Evolutionary conservation across 768 basidiomycete genomes (phyloP).

Genomic region (Tulasnella sp.): DNA sequence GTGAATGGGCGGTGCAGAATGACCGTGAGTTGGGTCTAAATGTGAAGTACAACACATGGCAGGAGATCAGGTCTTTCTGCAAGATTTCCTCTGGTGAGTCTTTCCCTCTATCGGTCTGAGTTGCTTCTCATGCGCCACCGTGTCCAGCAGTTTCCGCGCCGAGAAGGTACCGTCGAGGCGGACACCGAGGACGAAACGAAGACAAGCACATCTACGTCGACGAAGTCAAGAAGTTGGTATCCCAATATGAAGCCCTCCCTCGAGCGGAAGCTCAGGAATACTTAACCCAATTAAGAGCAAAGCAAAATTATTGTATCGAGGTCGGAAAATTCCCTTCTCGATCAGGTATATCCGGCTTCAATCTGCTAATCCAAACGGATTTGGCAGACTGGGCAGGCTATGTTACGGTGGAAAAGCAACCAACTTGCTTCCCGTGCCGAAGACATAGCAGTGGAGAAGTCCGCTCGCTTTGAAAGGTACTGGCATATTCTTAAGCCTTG

Average conservation of each 20-base stretch:
- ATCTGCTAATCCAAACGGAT: background rate
- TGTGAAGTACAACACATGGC: background rate
- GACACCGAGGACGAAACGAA: background rate
- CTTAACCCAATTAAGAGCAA: background rate
- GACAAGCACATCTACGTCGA: background rate
- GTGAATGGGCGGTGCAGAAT: background rate
- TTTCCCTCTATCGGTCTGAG: background rate
- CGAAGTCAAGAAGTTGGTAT: background rate
- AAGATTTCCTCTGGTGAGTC: background rate
- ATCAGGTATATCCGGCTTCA: background rate
- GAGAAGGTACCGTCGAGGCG: background rate
- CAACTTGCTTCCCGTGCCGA: background rate
- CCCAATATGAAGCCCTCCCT: background rate
- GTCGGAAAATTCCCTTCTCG: background rate
- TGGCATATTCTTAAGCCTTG: background rate
- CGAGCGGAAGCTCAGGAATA: background rate
- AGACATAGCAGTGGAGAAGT: background rate
- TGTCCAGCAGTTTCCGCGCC: background rate
- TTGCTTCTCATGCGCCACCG: background rate
- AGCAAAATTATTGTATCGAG: background rate
- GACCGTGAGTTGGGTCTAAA: background rate
- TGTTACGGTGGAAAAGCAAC: background rate
- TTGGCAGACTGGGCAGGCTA: background rate
- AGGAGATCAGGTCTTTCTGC: background rate
- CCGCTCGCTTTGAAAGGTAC: background rate